Base-by-base conservation (phyloP, 2,329 filamentous ascomycete species). In the Elsinoe perseae region DNA sequence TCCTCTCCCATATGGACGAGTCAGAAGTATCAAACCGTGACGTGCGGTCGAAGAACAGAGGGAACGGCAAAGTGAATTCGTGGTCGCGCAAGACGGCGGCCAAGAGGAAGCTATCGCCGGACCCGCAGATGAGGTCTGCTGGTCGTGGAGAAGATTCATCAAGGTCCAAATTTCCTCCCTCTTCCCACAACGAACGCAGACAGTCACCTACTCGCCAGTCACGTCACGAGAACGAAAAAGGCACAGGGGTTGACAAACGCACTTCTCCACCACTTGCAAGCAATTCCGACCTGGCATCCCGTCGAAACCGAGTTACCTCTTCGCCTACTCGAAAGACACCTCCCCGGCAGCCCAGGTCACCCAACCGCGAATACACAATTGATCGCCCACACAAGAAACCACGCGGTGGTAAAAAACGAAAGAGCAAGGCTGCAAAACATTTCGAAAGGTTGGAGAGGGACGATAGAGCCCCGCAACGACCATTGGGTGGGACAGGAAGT, bases 1-100 rank as follows among this genome's bases (percentile, higher is more conserved):
- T 32, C 40, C 36, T 34, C 20, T 21, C 52, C 34, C 53, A 14
- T 25, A 56, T 56, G 53, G 53, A 56, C 40, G 42, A 56, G 28
- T 9, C 40, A 48, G 42, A 48, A 14, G 27, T 46, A 16, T 44
- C 25, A 12, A 44, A 56, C 43, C 53, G 53, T 56, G 42, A 56
- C n/a, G 53, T 56, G 53, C 38, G 53, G 53, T 27, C 36, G 36
- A 42, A 21, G 23, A 36, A 56, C 28, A 46, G 40, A 48, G 38
- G 38, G 16, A 42, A 56, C 36, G 28, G 36, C 28, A 42, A 44
- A 27, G 25, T 56, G 28, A 56, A 46, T 21, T 56, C 53, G 53
- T 46, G 21, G 18, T 44, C 42, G 18, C 53, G 40, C 40, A 56
- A 21, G 40, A 27, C 23, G 53, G 53, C 44, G 38, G 20, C 38